These are phyloP conservation scores for Sarocladium oryzae DNA, from an alignment of 2,329 filamentous ascomycete species.

Conservation along the genomic window DNA sequence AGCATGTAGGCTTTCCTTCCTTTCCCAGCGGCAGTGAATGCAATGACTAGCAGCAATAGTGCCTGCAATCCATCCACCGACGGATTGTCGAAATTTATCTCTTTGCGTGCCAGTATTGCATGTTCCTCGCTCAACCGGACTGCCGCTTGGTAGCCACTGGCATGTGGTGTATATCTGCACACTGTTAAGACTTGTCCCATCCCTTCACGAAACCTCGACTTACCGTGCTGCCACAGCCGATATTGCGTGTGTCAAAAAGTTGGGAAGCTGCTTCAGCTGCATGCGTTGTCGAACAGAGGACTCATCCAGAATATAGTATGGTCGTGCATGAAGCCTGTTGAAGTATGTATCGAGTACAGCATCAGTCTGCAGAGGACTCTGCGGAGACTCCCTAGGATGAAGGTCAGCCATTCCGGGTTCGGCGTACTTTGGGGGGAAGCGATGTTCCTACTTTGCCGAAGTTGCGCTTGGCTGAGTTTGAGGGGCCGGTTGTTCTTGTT, in stretches of 20 bases:
- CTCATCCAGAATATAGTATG: constrained; percentile 77
- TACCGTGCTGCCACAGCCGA: constrained; percentile 59
- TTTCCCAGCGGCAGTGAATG: constrained; percentile 69
- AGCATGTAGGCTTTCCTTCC: constrained; percentile 86
- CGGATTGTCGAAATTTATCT: constrained; percentile 74
- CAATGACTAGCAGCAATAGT: constrained; percentile 66
- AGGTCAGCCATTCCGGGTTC: constrained; percentile 9
- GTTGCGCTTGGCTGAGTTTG: background rate
- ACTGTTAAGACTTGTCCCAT: constrained; percentile 8
- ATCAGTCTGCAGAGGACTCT: constrained; percentile 47
- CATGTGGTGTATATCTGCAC: constrained; percentile 59
- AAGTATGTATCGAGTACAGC: constrained; percentile 74
- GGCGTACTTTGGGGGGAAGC: background rate
- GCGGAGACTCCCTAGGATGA: constrained; percentile 37
- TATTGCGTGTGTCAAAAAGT: constrained; percentile 48
- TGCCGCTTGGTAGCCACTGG: constrained; percentile 60
- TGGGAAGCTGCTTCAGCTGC: constrained; percentile 59
- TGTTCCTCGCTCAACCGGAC: constrained; percentile 66
- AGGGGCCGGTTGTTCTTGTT: constrained; percentile 22
- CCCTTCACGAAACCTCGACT: too few relatives aligned
- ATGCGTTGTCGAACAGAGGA: constrained; percentile 64
- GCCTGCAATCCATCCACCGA: constrained; percentile 73
- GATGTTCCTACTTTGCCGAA: background rate
- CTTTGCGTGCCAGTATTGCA: constrained; percentile 59
- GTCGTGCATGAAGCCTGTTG: constrained; percentile 70